Conservation (phyloP, 345 rosid genomes). For the Salix dunnii region DNA sequence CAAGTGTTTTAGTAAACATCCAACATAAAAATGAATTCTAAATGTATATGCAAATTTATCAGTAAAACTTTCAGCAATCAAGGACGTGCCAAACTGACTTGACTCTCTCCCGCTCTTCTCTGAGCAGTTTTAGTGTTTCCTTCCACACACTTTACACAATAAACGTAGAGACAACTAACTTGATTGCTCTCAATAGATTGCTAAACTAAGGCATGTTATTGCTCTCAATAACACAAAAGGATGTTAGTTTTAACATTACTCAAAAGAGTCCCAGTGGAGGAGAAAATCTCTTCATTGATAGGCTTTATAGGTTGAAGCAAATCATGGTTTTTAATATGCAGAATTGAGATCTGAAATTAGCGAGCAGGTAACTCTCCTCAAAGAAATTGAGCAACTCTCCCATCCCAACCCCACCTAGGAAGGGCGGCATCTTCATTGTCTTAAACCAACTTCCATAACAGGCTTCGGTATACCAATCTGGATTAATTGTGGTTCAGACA, state of each 20-base stretch:
- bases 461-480: neutral
- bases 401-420: no score
- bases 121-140: neutral
- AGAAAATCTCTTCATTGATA: neutral
- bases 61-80: neutral
- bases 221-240: neutral
- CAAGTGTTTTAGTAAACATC: neutral
- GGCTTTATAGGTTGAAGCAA: neutral
- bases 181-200: slow-evolving; percentile 1
- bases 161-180: neutral
- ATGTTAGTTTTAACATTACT: neutral
- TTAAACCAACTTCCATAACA: neutral
- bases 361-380: neutral
- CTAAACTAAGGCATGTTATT: neutral
- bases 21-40: neutral
- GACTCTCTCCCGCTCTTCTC: neutral
- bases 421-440: neutral
- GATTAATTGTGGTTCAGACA: neutral
- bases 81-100: neutral
- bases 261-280: neutral
- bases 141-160: neutral
- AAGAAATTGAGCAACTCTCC: neutral
- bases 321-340: neutral
- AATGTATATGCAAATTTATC: neutral
- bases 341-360: neutral